Base-by-base conservation (phyloP, 192 early-diverging fungal genomes). In the Endogone sp. region DNA sequence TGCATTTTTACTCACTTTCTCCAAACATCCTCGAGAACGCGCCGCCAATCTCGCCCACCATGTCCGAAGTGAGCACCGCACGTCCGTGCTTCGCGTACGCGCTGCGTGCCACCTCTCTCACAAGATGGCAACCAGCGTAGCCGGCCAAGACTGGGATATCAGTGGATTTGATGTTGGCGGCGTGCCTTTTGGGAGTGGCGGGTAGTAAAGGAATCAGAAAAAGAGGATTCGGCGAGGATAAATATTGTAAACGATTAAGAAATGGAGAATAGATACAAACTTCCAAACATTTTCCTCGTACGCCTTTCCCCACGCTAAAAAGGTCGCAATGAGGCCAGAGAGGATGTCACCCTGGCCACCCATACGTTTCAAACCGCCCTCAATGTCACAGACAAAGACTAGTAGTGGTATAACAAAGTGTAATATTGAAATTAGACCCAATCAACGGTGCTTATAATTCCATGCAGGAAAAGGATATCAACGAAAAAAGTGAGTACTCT, bases 291-390 rank as follows among this genome's bases (percentile, higher is more conserved):
- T 74, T 4, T 80, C 79, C 60, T 88, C 71, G 71, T 93, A 91
- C 21, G 75, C 75, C 31, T 80, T 73, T 13, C 88, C 92, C 98
- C 98, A 99, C 0, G 91, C 91, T 55, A 98, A 60, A 28, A 96
- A 97, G 13, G 96, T 86, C 0, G 90, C 92, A 28, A 94, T 72
- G 4, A 87, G 68, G 21, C 98, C 98, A 13, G 92, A 85, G 26
- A 99, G 81, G 4, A 99, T 78, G 73, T 99, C 98, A 29, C 98
- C 98, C 68, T 98, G 98, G 1, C 98, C 96, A 23, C 98, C 98
- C 71, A 94, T 95, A 16, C 98, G 79, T 57, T 95, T 87, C 55
- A 93, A 76, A 3, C 92, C 90, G 24, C 95, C 92, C 27, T 73
- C 70, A 25, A 81, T 81, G 58, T 86, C 81, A 56, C 91, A 93